Base-by-base conservation (phyloP, 148 eudicot species). In the Selenicereus undatus region DNA sequence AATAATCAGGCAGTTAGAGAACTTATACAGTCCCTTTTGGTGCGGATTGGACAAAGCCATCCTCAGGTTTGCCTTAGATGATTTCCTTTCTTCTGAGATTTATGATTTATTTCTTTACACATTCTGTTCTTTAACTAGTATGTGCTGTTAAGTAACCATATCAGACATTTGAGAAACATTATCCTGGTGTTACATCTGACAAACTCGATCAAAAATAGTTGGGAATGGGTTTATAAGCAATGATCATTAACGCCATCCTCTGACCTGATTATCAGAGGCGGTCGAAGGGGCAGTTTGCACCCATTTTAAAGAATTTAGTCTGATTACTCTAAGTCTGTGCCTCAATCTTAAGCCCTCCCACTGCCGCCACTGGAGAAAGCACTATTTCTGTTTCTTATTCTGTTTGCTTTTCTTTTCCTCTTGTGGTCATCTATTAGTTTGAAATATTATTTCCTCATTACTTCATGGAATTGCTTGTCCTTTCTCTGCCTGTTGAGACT, bases 31-130 rank as follows among this genome's bases (percentile, higher is more conserved):
- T 90, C 98, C 39, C 93, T 97, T 79, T 81, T 97, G 85, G 99
- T 97, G 82, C 93, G 98, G 78, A 97, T 97, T 76, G 99, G 99
- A 62, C 92, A 92, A 81, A 90, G 84, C 84, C 99, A 97, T 88
- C 99, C 99, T 73, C 99, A 97, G 98, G 99, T 97, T 62, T 78
- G 82, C 73, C 86, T 83, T 74, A 56, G 43, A 32, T 58, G 50
- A 30, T 27, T 73, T 75, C 21, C 18, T 66, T 66, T 11, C 71
- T 66, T n/a, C 11, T 66, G 71, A 26, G 32, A 66, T 66, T 66
- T 26, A 66, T 11, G 35, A 17, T 26, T 66, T 66, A 66, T 66
- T 10, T 27, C 35, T 26, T 66, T 16, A 27, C 8, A n/a, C 7
- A 39, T 24, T 22, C 30, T 10, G 12, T n/a, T 64, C 30, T n/a